A percentile compares a stretch with the other conserved stretches of the same genome.
Evolutionary conservation across 2,329 filamentous ascomycete species (phyloP).

Genomic region (Aspergillus spinulosporus): DNA sequence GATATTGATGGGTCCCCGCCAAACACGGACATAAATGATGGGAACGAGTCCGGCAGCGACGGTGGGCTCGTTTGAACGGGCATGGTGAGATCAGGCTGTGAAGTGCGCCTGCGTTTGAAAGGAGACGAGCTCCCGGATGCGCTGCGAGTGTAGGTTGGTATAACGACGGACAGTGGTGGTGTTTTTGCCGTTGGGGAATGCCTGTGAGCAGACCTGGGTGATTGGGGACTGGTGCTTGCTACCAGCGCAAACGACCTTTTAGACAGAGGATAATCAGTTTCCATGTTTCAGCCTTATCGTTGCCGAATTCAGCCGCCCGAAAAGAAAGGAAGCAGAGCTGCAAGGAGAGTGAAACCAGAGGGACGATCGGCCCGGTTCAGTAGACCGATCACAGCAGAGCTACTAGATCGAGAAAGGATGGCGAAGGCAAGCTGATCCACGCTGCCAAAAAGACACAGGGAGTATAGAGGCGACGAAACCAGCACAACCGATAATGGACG

Average conservation of each 20-base stretch:
- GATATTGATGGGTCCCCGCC: conserved; percentile 39
- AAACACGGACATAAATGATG: conserved; percentile 56
- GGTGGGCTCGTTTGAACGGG: conserved; percentile 43
- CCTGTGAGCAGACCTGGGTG: conserved; percentile 30
- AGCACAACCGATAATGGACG: conserved; percentile 14
- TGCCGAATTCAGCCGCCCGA: conserved; percentile 15
- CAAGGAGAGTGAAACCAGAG: conserved; percentile 30
- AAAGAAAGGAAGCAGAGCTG: conserved; percentile 29
- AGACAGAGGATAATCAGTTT: conserved; percentile 32
- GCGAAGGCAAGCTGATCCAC: conserved; percentile 8
- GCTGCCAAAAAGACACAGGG: conserved; percentile 6
- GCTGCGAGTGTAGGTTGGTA: conserved; percentile 28
- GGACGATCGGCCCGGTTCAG: conserved; percentile 27
- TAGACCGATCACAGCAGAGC: conserved; percentile 21
- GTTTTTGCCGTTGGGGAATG: conserved; percentile 19
- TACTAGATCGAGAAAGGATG: conserved; percentile 17
- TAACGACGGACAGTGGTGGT: conserved; percentile 20
- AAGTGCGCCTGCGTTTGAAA: conserved; percentile 33
- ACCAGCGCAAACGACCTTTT: conserved; percentile 45
- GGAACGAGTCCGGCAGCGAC: conserved; percentile 48
- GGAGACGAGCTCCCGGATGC: conserved; percentile 31
- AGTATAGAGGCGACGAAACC: conserved; percentile 16
- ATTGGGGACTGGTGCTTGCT: conserved; percentile 35
- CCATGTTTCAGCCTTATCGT: conserved; percentile 23
- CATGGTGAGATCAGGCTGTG: conserved; percentile 33